Evolutionary conservation across 768 basidiomycete species (phyloP).

Genomic region (Clavaria fumosa): DNA sequence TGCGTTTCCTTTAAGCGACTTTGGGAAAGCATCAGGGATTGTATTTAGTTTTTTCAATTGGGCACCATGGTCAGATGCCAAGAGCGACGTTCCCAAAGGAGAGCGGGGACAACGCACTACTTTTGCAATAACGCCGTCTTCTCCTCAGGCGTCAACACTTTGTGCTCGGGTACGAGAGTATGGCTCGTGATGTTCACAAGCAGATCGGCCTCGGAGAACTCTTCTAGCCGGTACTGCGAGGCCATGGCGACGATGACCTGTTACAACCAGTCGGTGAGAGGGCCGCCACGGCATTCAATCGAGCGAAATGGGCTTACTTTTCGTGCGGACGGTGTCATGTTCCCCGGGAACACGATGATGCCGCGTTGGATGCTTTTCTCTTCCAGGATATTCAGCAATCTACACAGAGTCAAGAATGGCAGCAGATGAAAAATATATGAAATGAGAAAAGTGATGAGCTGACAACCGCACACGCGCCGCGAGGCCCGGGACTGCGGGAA

Average conservation of each 20-base stretch:
- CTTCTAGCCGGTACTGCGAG: conserved; percentile 74
- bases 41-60: too few relatives aligned
- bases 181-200: conserved; percentile 97
- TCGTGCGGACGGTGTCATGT: conserved; percentile 92
- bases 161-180: conserved; percentile 85
- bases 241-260: conserved; percentile 91
- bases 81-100: conserved; percentile 7
- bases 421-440: conserved; percentile 6
- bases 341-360: conserved; percentile 89
- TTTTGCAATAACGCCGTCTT: conserved; percentile 76
- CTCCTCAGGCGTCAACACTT: conserved; percentile 71
- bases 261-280: too few relatives aligned
- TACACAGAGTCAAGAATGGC: conserved; percentile 24
- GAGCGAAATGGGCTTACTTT: conserved; percentile 43
- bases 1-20: conserved; percentile 98
- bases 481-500: too few relatives aligned
- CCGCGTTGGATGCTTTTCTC: conserved; percentile 83
- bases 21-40: conserved; percentile 7
- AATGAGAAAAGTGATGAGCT: too few relatives aligned
- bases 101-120: conserved; percentile 55
- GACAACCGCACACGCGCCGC: not conserved
- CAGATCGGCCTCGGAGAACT: conserved; percentile 91
- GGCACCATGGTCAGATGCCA: too few relatives aligned
- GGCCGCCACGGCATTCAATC: not conserved
- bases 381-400: conserved; percentile 80